phyloP scores from a whole-genome alignment of 2,329 filamentous ascomycete species.

The Nemania sp. region DNA sequence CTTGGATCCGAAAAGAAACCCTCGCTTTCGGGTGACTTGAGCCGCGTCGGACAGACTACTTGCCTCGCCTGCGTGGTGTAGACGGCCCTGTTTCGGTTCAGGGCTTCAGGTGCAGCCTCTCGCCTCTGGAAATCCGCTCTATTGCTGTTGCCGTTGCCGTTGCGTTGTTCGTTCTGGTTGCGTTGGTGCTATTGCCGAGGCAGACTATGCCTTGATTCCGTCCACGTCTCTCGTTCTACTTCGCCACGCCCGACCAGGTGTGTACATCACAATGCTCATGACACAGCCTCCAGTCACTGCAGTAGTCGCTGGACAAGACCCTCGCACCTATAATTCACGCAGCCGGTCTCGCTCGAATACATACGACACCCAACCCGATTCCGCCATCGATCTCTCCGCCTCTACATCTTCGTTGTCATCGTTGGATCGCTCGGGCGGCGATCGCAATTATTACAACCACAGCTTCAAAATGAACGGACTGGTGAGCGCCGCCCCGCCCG shows the following conservation, averaged over 20 bases:
- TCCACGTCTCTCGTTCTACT: conserved; percentile 22
- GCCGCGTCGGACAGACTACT: conserved; percentile 1
- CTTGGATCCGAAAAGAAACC: background rate
- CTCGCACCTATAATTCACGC: conserved; percentile 42
- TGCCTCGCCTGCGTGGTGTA: background rate
- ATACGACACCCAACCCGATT: conserved; percentile 37
- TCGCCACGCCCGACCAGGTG: conserved; percentile 30
- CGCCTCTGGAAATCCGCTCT: too few relatives aligned
- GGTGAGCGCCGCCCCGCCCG: conserved; percentile 60
- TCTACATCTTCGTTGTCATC: conserved; percentile 42
- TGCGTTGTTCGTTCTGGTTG: too few relatives aligned
- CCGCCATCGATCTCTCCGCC: conserved; percentile 38
- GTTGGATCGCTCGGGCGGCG: conserved; percentile 39
- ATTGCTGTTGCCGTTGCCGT: too few relatives aligned
- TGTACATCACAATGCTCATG: conserved; percentile 57
- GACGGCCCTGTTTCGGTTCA: conserved; percentile 16
- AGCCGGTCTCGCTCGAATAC: conserved; percentile 38
- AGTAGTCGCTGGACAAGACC: conserved; percentile 49
- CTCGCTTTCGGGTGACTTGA: background rate
- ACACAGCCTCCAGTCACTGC: conserved; percentile 52
- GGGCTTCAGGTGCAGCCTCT: too few relatives aligned
- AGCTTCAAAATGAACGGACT: conserved; percentile 61
- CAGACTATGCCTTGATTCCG: conserved; percentile 37
- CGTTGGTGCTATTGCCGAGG: conserved; percentile 24
- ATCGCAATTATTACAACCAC: conserved; percentile 39